Conservation (phyloP, 2,329 filamentous ascomycete genomes). For the Penicillium italicum region DNA sequence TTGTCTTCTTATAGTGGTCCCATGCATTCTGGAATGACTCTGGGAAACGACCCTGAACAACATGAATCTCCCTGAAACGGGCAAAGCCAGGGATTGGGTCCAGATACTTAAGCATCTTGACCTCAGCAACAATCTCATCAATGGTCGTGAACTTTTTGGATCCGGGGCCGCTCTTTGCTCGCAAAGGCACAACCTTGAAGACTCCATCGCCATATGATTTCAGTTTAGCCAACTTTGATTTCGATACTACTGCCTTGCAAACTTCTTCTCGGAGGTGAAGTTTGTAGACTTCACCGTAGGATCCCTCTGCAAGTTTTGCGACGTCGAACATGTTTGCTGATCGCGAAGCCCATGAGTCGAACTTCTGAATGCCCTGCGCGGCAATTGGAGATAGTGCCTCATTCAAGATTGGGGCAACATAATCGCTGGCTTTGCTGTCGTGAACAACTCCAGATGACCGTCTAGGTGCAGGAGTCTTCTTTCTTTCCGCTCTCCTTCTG, state of each 20-base stretch:
- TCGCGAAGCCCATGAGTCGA: slow-evolving; percentile 39
- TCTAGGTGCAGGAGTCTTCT: slow-evolving; percentile 20
- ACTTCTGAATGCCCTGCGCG: slow-evolving; percentile 38
- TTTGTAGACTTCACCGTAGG: slow-evolving; percentile 64
- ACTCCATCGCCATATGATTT: slow-evolving; percentile 44
- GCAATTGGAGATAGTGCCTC: slow-evolving; percentile 37
- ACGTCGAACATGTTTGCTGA: slow-evolving; percentile 44
- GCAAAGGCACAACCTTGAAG: slow-evolving; percentile 49
- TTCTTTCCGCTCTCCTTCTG: slow-evolving; percentile 14
- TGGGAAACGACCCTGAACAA: slow-evolving; percentile 57
- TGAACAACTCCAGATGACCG: slow-evolving; percentile 34
- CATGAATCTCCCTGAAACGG: slow-evolving; percentile 56
- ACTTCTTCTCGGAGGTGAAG: slow-evolving; percentile 43
- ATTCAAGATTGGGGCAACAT: slow-evolving; percentile 37
- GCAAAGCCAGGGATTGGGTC: slow-evolving; percentile 61
- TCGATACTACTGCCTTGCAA: slow-evolving; percentile 34
- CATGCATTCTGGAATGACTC: slow-evolving; percentile 49
- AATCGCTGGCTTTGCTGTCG: slow-evolving; percentile 33
- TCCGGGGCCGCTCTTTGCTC: slow-evolving; percentile 39
- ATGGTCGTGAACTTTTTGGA: slow-evolving; percentile 45
- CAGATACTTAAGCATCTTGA: slow-evolving; percentile 55
- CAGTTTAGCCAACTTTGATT: slow-evolving; percentile 37
- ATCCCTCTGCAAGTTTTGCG: slow-evolving; percentile 62
- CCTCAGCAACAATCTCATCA: slow-evolving; percentile 50
- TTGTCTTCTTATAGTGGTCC: slow-evolving; percentile 39